Conservation (phyloP, 2,329 filamentous ascomycete species). For the Ophiostoma sp. region DNA sequence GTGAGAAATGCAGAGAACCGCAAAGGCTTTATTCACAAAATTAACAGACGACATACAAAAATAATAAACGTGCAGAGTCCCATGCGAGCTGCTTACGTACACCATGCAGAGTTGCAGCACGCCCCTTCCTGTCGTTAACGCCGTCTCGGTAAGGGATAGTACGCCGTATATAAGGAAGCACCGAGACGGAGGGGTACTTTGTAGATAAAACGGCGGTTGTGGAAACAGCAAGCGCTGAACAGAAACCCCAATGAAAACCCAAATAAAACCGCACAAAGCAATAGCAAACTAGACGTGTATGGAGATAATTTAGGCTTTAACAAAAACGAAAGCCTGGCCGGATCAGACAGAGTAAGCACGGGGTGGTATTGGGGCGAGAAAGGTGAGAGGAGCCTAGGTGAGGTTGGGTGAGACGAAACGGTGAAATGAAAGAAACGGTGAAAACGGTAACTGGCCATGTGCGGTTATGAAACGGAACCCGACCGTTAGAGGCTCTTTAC, state of each 20-base stretch:
- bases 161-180: not conserved
- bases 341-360: constrained; percentile 7
- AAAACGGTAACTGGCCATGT: not conserved
- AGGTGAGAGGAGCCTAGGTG: not conserved
- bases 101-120: not conserved
- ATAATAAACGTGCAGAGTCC: not conserved
- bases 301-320: constrained; percentile 16
- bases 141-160: not conserved
- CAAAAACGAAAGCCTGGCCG: not conserved
- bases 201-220: not conserved
- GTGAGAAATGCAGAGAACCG: not conserved
- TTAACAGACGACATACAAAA: not conserved
- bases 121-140: not conserved
- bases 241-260: not conserved
- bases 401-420: not conserved
- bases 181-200: not conserved
- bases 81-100: not conserved
- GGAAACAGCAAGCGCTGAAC: not conserved
- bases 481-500: constrained; percentile 11
- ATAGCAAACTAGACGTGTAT: not conserved
- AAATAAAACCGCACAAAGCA: not conserved
- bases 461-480: not conserved
- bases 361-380: constrained; percentile 14
- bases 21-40: too few relatives aligned
- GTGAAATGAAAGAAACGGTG: not conserved